A percentile compares a stretch with the other conserved stretches of the same genome.
Conservation (phyloP, 495 filamentous ascomycete genomes). For the Neurospora sp. region DNA sequence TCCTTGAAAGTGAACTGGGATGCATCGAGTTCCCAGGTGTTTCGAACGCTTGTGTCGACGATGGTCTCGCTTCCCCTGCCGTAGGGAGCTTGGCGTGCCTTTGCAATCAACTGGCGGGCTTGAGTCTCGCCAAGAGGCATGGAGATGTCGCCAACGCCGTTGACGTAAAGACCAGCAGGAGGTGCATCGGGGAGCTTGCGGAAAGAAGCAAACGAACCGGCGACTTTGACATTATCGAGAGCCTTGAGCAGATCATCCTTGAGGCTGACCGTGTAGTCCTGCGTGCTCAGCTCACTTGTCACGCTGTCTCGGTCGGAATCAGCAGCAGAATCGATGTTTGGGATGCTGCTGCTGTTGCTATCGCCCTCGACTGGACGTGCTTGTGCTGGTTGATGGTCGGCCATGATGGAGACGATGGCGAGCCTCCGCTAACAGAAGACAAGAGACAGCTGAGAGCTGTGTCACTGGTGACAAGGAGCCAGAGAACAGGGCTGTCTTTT, state of each 20-base stretch:
- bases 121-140: not conserved
- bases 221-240: not conserved
- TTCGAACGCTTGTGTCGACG: not conserved
- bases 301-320: not conserved
- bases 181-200: not conserved
- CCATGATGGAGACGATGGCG: not conserved
- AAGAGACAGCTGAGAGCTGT: not conserved
- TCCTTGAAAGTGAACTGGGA: not conserved
- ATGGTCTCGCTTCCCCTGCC: not conserved
- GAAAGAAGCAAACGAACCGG: not conserved
- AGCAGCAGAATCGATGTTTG: too few relatives aligned
- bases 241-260: not conserved
- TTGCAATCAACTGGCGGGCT: not conserved
- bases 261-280: not conserved
- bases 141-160: not conserved
- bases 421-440: not conserved
- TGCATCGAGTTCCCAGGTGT: not conserved
- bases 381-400: not conserved
- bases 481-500: not conserved
- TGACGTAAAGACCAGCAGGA: not conserved
- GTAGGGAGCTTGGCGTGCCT: not conserved
- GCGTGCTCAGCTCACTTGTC: not conserved
- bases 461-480: too few relatives aligned
- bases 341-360: too few relatives aligned
- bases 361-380: too few relatives aligned